phyloP scores from a whole-genome alignment of 768 basidiomycete genomes.

The Suillus tomentosus region DNA sequence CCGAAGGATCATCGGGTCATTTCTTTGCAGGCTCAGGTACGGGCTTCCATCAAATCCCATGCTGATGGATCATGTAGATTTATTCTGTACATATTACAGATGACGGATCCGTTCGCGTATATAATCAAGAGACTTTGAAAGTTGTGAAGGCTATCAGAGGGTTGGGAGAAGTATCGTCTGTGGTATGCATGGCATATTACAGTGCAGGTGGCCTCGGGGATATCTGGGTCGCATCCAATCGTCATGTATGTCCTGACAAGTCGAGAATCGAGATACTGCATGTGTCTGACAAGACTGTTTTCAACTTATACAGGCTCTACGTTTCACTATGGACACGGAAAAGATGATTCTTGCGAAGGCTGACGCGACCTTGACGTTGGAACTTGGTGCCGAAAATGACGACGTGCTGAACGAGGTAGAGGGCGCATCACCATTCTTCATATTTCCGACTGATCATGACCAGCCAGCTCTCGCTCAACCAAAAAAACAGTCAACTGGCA shows the following conservation, averaged over 20 bases:
- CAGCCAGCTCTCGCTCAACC: conserved; percentile 66
- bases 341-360: conserved; percentile 56
- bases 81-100: conserved; percentile 31
- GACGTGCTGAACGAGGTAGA: conserved; percentile 72
- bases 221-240: conserved; percentile 70
- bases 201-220: conserved; percentile 44
- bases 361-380: conserved; percentile 50
- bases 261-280: not conserved
- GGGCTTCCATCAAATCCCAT: conserved; percentile 13
- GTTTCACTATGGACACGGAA: conserved; percentile 45
- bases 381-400: conserved; percentile 50
- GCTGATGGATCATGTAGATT: conserved; percentile 6
- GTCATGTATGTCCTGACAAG: conserved; percentile 41
- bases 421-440: conserved; percentile 8
- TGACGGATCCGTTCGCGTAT: conserved; percentile 72
- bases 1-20: conserved; percentile 48
- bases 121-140: conserved; percentile 58
- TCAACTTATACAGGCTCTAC: conserved; percentile 26
- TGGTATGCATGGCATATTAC: conserved; percentile 45
- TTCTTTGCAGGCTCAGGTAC: conserved; percentile 67
- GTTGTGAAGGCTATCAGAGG: conserved; percentile 65
- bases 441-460: conserved; percentile 32
- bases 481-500: conserved; percentile 53
- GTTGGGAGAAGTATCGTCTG: conserved; percentile 64
- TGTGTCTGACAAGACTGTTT: not conserved